A percentile compares a stretch with the other conserved stretches of the same genome.
phyloP scores from a whole-genome alignment of 2,329 filamentous ascomycete species.

The Venturia aucupariae region DNA sequence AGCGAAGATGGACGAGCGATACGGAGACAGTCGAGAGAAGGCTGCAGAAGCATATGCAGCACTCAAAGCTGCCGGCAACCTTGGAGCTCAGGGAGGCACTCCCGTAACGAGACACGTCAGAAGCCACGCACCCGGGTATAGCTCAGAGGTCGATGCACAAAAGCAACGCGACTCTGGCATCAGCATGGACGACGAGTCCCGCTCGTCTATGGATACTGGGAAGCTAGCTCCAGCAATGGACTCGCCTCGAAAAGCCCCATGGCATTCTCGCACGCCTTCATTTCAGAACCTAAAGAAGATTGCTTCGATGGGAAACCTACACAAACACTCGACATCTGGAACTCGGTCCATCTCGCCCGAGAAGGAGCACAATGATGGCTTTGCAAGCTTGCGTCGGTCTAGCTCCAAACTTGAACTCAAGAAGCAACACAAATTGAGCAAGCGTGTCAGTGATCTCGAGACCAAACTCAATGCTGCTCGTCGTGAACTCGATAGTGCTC shows the following conservation, averaged over 20 bases:
- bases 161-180: constrained; percentile 24
- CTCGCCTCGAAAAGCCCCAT: neutral
- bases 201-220: constrained; percentile 16
- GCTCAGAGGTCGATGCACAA: neutral
- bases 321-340: neutral
- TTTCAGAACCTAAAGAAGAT: constrained; percentile 26
- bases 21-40: neutral
- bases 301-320: constrained; percentile 23
- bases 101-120: neutral
- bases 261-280: constrained; percentile 24
- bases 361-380: neutral
- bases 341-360: neutral
- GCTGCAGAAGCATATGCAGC: constrained; percentile 11
- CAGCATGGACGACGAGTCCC: constrained; percentile 17
- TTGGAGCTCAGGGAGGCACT: neutral
- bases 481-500: constrained; percentile 38
- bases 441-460: constrained; percentile 53
- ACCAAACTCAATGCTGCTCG: constrained; percentile 47
- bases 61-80: constrained; percentile 43
- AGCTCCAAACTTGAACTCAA: constrained; percentile 48
- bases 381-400: constrained; percentile 28
- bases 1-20: constrained; percentile 24
- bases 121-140: constrained; percentile 8
- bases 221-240: constrained; percentile 12
- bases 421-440: constrained; percentile 47